Evolutionary conservation across 768 basidiomycete species (phyloP), one percentile per base, ranked within the genome.

Genomic region (Naganishia kalamii): DNA sequence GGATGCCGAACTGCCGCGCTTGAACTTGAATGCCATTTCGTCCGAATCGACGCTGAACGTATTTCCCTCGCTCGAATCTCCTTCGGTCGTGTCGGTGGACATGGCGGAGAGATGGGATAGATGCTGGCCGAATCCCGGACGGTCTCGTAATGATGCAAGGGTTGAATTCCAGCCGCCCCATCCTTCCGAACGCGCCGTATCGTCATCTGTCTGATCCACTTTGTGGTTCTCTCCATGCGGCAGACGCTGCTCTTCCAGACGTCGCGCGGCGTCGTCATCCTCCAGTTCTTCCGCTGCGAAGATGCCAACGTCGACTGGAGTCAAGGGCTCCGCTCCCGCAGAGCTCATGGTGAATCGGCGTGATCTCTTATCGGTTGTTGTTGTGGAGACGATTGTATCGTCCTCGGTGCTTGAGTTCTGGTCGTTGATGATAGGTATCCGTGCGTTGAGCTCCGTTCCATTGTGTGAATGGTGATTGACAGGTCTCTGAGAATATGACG

Each of bases 41-140:
- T 57, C 5, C 13, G 54, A 57, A 15, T 57, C 37, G n/a, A 57
- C 54, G 23, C 54, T 57, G 54, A 57, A 57, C 11, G 54, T 57
- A 17, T 40, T 23, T 1, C 54, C 54, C 23, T 27, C 54, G 54
- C 54, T 57, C n/a, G 54, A 57, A 17, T 2, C 40, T 40, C 35
- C 54, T 25, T 41, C 54, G 37, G 37, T 57, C n/a, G 54, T 57
- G 23, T 57, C 54, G 6, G 54, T 57, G 13, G 54, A 57, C 21
- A 17, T 25, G 54, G 25, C 25, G 11, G 54, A 54, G 32, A 54
- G 15, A 8, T 35, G 52, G 13, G 52, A 57, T 27, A 57, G 4
- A 21, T 23, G 54, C n/a, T 19, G 27, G 10, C 11, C 12, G 15
- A 40, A 21, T 23, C 21, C 7, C 21, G 54, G 54, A 5, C 54